phyloP scores from a whole-genome alignment of 768 basidiomycete genomes.

The Mycena olivaceomarginata region DNA sequence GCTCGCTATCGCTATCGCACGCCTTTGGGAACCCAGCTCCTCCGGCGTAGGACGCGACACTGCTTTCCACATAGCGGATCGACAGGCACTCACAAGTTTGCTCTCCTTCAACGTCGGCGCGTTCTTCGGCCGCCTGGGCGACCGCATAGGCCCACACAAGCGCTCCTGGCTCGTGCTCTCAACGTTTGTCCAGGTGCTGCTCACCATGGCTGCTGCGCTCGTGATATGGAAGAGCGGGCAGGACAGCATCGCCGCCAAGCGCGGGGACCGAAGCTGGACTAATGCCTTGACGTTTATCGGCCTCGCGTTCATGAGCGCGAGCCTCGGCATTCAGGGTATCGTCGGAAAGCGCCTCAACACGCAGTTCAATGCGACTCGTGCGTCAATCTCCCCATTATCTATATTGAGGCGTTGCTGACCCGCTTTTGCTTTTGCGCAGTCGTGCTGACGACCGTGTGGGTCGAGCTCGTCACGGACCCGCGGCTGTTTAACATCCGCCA shows the following conservation, averaged over 20 bases:
- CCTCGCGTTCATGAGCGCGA: conserved; percentile 89
- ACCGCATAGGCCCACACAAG: conserved; percentile 82
- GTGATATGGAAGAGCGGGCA: conserved; percentile 83
- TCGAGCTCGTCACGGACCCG: conserved; percentile 91
- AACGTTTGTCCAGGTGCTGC: conserved; percentile 83
- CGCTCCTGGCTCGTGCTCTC: conserved; percentile 85
- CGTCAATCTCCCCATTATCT: conserved; percentile 48
- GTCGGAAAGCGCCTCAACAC: conserved; percentile 88
- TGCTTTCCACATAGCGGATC: conserved; percentile 87
- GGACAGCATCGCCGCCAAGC: conserved; percentile 67
- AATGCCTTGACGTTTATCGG: conserved; percentile 80
- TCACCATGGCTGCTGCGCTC: conserved; percentile 85
- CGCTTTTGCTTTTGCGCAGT: conserved; percentile 60
- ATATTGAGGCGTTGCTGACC: neutral
- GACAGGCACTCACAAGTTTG: conserved; percentile 87
- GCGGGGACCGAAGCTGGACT: conserved; percentile 84
- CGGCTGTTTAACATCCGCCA: conserved; percentile 77
- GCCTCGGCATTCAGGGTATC: conserved; percentile 91
- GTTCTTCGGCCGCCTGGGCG: conserved; percentile 87
- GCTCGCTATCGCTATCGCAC: conserved; percentile 87
- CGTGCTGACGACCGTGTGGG: conserved; percentile 92
- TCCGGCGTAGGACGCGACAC: conserved; percentile 65
- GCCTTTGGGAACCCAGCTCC: conserved; percentile 76
- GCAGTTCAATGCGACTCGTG: conserved; percentile 86
- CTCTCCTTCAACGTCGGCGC: conserved; percentile 86